Base-by-base conservation (phyloP, 108 stramenopile species). In the Conticribra guillardii region DNA sequence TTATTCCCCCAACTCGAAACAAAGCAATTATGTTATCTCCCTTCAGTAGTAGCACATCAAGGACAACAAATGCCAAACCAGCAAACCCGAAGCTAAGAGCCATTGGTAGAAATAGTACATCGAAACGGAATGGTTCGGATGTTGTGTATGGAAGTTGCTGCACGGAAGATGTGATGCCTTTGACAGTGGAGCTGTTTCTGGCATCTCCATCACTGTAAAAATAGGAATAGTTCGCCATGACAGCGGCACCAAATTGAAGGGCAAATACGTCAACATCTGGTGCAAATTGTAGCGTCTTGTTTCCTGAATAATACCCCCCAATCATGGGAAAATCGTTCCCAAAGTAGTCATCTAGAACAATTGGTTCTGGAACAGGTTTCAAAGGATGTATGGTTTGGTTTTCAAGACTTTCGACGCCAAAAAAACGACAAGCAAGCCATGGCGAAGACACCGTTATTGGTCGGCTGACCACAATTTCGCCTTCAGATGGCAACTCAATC, bases 1-100 rank as follows among this genome's bases (percentile, higher is more conserved):
- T 61, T 48, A 80, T 61, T 22, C 79, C 79, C 1, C 34, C 56
- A 22, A 74, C 72, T 9, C 79, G 72, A 29, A 80, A 80, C 2
- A 80, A 51, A 18, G 16, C 58, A 2, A 74, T 29, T 32, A 73
- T 74, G 24, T 74, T 74, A 58, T 80, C 52, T 4, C 54, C 67
- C 24, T 74, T 80, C 28, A 74, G 34, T 4, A 74, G 18, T 21
- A 80, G 50, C 21, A 80, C 41, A 47, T 80, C 79, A 8, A 80
- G n/a, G 16, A 80, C 67, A 26, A 29, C 19, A 33, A 80, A 74
- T 3, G 64, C 72, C 28, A 74, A n/a, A 16, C 73, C 72, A 23
- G 67, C 45, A 54, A 80, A 80, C 15, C 79, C 79, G 46, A 74
- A 80, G 33, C 31, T 31, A 17, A 80, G 15, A 15, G 29, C 44